Evolutionary conservation across 2,329 filamentous ascomycete species (phyloP).

Genomic region (Botrytis galanthina): DNA sequence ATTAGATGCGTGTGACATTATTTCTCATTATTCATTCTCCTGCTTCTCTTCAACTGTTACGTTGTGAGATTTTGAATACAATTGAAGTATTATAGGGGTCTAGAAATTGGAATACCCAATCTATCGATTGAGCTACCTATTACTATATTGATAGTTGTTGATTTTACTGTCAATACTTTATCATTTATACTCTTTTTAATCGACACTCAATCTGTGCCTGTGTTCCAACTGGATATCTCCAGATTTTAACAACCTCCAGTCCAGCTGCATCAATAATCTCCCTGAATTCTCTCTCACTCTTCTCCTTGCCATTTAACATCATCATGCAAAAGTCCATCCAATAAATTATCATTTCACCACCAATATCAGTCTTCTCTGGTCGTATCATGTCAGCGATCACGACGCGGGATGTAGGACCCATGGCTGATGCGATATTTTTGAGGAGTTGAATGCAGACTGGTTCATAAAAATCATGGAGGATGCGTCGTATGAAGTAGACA

Average conservation of each 20-base stretch:
- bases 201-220: not conserved
- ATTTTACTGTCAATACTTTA: not conserved
- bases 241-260: not conserved
- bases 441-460: not conserved
- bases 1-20: not conserved
- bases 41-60: not conserved
- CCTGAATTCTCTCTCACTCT: not conserved
- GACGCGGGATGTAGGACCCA: not conserved
- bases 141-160: too few relatives aligned
- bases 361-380: not conserved
- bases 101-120: not conserved
- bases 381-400: not conserved
- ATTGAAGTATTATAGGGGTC: not conserved
- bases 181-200: not conserved
- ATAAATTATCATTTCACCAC: not conserved
- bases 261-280: not conserved
- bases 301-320: not conserved
- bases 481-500: constrained; percentile 3
- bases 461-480: constrained; percentile 9
- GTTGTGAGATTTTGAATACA: not conserved
- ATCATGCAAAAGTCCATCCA: not conserved
- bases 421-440: constrained; percentile 4
- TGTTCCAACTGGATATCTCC: not conserved
- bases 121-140: too few relatives aligned
- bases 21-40: not conserved